These are phyloP conservation scores for Lasiodiplodia hormozganensis DNA, from an alignment of 2,329 filamentous ascomycete genomes.

Conservation along the genomic window DNA sequence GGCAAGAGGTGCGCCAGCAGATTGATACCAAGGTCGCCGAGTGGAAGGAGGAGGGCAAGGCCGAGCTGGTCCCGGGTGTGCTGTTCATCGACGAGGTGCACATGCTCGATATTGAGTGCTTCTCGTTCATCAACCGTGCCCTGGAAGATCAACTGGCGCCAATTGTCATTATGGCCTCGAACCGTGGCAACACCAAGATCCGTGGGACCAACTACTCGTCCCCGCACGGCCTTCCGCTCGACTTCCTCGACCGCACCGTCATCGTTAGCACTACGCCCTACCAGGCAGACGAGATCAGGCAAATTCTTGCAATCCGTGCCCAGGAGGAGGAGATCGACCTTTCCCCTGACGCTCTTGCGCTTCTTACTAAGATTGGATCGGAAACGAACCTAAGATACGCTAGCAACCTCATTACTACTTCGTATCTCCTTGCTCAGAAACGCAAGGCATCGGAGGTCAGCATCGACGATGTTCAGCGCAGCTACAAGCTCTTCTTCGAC, in stretches of 20 bases:
- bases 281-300: conserved; percentile 80
- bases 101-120: conserved; percentile 99
- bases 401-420: conserved; percentile 97
- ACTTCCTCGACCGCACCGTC: conserved; percentile 94
- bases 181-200: conserved; percentile 89
- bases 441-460: conserved; percentile 82
- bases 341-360: conserved; percentile 84
- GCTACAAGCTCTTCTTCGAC: conserved; percentile 94
- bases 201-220: conserved; percentile 92
- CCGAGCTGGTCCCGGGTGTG: conserved; percentile 95
- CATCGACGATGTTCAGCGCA: conserved; percentile 89
- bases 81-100: conserved; percentile 99
- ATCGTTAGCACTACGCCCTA: conserved; percentile 96
- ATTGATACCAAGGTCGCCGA: conserved; percentile 99
- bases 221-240: conserved; percentile 91
- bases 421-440: conserved; percentile 85
- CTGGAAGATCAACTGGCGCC: conserved; percentile 93
- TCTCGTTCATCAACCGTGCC: conserved; percentile 97
- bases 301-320: conserved; percentile 91
- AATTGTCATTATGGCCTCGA: conserved; percentile 99
- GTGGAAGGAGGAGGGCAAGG: conserved; percentile 99
- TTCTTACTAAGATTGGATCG: conserved; percentile 93
- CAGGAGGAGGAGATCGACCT: conserved; percentile 96
- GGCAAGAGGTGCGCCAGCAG: conserved; percentile 95
- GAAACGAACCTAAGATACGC: conserved; percentile 93